Base-by-base conservation (phyloP, 495 filamentous ascomycete genomes). In the Podospora tetraspora region DNA sequence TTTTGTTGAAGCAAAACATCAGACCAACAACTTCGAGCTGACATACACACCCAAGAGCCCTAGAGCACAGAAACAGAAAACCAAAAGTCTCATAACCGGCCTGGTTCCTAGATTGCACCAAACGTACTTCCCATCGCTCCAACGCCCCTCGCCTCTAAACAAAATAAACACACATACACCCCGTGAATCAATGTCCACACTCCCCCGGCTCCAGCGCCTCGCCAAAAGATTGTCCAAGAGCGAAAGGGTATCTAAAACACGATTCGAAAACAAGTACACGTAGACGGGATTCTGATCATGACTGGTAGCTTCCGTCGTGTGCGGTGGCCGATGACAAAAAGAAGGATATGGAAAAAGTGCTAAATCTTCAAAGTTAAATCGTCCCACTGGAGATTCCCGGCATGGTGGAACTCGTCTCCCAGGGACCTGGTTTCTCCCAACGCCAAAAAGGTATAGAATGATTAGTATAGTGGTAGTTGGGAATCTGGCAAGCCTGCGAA, bases 171-270 rank as follows among this genome's bases (percentile, higher is more conserved):
- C 24, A n/a, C 19, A 24, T 60, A 29, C 59, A 24, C 27, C 27
- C 29, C 16, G 58, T 16, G 23, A 67, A 43, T 61, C 29, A 61
- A 34, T 16, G 19, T 10, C 24, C 11, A 27, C 56, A 23, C 13
- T 9, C 24, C 60, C 60, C 34, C 11, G 23, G 25, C 61, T 34
- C 64, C 63, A 24, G 66, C 64, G 61, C 64, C 37, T 22, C 32
- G 43, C 60, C 19, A 62, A 19, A 12, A 57, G 23, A 58, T 52
- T 19, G 27, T 65, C 63, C 56, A 29, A 32, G 24, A 57, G 23
- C 34, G 59, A 63, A 68, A 62, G 72, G 72, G 72, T 74, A 74
- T 74, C 72, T 68, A 74, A 71, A 69, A 70, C 30, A 66, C 34
- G 64, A 61, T 65, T 10, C 21, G 29, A 67, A 29, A 65, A 65